Evolutionary conservation across 2,329 filamentous ascomycete genomes (phyloP).

Genomic region (Falciphora oryzae): DNA sequence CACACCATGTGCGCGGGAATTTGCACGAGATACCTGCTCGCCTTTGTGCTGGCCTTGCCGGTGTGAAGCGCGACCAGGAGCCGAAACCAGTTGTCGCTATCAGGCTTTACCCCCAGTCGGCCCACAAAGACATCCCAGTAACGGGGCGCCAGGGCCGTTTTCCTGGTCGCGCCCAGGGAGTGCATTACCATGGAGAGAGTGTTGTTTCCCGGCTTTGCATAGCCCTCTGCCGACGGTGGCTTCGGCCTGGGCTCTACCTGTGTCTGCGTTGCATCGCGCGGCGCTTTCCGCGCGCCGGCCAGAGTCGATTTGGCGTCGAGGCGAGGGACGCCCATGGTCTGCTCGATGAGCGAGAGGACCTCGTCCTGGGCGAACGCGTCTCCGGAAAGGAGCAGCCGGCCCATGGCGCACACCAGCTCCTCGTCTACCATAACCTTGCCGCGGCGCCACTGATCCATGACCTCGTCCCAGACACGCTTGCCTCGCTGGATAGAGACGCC

Average conservation of each 20-base stretch:
- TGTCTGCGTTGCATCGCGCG: neutral
- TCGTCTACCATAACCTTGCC: constrained; percentile 72
- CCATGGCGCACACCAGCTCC: constrained; percentile 74
- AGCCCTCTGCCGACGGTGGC: constrained; percentile 16
- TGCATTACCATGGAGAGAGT: constrained; percentile 65
- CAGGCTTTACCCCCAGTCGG: constrained; percentile 59
- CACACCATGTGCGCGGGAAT: constrained; percentile 42
- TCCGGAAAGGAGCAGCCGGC: constrained; percentile 64
- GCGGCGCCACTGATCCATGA: constrained; percentile 67
- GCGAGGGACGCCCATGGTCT: constrained; percentile 72
- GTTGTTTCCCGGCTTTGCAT: constrained; percentile 45
- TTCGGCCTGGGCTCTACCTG: neutral
- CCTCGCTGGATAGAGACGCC: constrained; percentile 56
- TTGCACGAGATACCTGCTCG: constrained; percentile 51
- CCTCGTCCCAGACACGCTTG: constrained; percentile 73
- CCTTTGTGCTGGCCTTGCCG: constrained; percentile 58
- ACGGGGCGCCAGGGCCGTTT: constrained; percentile 54
- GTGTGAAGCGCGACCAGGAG: constrained; percentile 63
- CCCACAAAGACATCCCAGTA: constrained; percentile 75
- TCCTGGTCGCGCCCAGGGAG: constrained; percentile 54
- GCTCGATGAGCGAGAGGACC: constrained; percentile 68
- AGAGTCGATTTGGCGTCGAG: constrained; percentile 29
- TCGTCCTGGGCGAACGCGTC: constrained; percentile 60
- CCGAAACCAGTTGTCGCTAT: constrained; percentile 62
- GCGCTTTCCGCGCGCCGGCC: constrained; percentile 6